These are phyloP conservation scores for Hysterangium stoloniferum DNA, from an alignment of 768 basidiomycete genomes.

Conservation along the genomic window DNA sequence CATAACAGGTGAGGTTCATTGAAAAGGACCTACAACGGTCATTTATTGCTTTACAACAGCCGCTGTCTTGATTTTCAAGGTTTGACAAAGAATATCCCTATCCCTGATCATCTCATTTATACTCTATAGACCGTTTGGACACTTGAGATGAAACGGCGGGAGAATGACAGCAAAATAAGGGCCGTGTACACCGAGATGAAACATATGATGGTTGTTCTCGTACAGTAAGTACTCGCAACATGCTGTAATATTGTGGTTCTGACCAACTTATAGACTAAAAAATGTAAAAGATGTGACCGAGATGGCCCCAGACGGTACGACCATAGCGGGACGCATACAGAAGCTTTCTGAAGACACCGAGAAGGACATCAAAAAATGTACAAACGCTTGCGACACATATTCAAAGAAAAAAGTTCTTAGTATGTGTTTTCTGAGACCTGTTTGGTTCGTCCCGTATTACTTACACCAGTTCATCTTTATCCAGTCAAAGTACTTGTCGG, in stretches of 20 bases:
- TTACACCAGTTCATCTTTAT: too few species aligned
- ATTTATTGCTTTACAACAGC: slow-evolving; percentile 20
- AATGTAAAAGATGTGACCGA: slow-evolving; percentile 23
- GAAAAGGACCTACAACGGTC: not conserved
- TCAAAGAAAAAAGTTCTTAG: slow-evolving; percentile 23
- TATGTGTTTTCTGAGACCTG: too few species aligned
- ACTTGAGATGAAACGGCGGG: slow-evolving; percentile 39
- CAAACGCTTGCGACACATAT: slow-evolving; percentile 27
- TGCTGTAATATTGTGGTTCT: too few species aligned
- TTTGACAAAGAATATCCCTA: not conserved
- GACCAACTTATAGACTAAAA: slow-evolving; percentile 23
- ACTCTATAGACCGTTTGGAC: slow-evolving; percentile 32
- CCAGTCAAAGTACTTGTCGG: too few species aligned
- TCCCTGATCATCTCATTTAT: not conserved
- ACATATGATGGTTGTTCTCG: slow-evolving; percentile 38
- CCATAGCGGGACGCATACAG: slow-evolving; percentile 28
- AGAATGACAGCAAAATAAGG: slow-evolving; percentile 43
- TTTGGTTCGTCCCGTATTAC: too few species aligned
- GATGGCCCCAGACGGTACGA: slow-evolving; percentile 25
- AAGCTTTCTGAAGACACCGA: slow-evolving; percentile 22
- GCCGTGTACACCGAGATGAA: slow-evolving; percentile 43
- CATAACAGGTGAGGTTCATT: slow-evolving; percentile 18
- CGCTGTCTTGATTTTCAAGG: slow-evolving; percentile 42
- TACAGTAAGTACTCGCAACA: slow-evolving; percentile 41
- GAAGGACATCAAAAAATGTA: slow-evolving; percentile 26